phyloP scores from a whole-genome alignment of 257 asterid species.

The Buddleja alternifolia region DNA sequence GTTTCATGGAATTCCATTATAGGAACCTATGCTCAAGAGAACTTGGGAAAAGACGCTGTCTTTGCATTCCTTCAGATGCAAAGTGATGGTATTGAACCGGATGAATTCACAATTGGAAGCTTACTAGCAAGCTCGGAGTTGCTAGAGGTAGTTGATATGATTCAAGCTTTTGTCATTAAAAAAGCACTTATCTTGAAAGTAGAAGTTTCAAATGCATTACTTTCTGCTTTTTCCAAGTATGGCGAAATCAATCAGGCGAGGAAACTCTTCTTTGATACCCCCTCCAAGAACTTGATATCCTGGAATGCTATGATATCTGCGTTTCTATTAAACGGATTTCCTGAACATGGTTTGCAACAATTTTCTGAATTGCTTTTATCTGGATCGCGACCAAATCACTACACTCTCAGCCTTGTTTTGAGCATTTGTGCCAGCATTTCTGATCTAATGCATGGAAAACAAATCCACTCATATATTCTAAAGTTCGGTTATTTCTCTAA shows the following conservation, averaged over 20 bases:
- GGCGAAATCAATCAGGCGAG: conserved; percentile 52
- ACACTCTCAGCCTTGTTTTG: conserved; percentile 73
- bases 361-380: conserved; percentile 44
- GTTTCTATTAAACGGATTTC: conserved; percentile 56
- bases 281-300: conserved; percentile 67
- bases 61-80: conserved; percentile 60
- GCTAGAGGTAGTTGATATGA: conserved; percentile 49
- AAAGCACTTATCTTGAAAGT: conserved; percentile 56
- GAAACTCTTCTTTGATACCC: conserved; percentile 50
- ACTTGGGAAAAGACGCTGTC: conserved; percentile 47
- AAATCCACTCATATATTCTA: conserved; percentile 57
- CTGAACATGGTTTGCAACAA: conserved; percentile 52
- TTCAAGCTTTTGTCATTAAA: conserved; percentile 60
- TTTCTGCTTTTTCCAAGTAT: conserved; percentile 66
- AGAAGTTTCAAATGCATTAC: conserved; percentile 76
- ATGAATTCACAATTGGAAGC: conserved; percentile 81
- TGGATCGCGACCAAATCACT: conserved; percentile 57
- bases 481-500: conserved; percentile 52
- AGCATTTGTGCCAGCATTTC: conserved; percentile 67
- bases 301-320: conserved; percentile 89
- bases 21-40: conserved; percentile 59
- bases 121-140: conserved; percentile 57
- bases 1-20: conserved; percentile 85
- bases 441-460: conserved; percentile 63
- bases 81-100: conserved; percentile 58